Evolutionary conservation across 1,139 yeast species (phyloP), one percentile per base, ranked within the genome.

Genomic region (Hansenula anomala): DNA sequence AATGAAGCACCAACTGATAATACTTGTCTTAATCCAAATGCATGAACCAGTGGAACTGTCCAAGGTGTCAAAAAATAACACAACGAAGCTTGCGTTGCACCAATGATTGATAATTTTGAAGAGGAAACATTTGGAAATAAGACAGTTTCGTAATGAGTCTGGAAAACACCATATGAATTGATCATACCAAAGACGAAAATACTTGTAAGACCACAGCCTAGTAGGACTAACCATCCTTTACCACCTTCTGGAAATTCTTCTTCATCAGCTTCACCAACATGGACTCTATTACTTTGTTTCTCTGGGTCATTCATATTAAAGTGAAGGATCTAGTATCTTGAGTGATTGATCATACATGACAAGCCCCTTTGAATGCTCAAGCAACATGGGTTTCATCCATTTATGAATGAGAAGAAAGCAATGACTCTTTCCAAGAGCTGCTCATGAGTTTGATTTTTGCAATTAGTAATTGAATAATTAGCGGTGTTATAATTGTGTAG

Each of bases 131-230:
- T 80, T 1, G 75, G 68, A 45, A 80, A 81, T 7, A 67, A 59
- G 34, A 69, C 59, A 17, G 66, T 55, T 17, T 66, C 58, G 27
- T 78, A 58, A 53, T 78, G 82, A 49, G 76, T 73, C 34, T 84
- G 64, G 51, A 78, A 82, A 4, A 82, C 84, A 37, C 90, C 90
- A 52, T 71, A 85, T 1, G 50, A 36, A 3, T 77, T 73, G 3
- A 86, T 75, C 81, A 68, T 32, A 88, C 95, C 94, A 90, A 85
- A 12, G 82, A 75, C 33, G 73, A 63, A 45, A 71, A 69, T 52
- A 64, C 71, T 40, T 73, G 66, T 28, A 70, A 58, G 62, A 71
- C 67, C 6, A 71, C 75, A 49, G 1, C 54, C 83, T 69, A 14
- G 70, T 39, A 2, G 78, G 74, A 43, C 80, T 10, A 79, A 71